Conservation (phyloP, 148 eudicot species). For the Rhododendron henanense region DNA sequence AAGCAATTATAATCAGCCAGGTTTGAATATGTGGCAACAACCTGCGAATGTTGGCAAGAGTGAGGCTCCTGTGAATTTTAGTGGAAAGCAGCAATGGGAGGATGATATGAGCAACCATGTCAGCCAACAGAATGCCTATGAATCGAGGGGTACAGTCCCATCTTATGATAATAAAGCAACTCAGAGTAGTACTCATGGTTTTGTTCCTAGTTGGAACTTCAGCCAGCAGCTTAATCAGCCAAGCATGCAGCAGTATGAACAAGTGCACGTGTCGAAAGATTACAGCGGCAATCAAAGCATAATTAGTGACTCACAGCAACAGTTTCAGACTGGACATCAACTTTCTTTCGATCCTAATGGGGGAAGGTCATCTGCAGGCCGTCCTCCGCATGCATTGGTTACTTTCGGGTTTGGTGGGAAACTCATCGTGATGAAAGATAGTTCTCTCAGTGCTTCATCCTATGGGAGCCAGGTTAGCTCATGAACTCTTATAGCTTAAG, state of each 20-base stretch:
- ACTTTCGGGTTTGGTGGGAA: constrained; percentile 93
- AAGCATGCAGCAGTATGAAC: constrained; percentile 35
- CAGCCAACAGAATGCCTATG: constrained; percentile 24
- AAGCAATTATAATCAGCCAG: constrained; percentile 38
- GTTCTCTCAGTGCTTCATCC: constrained; percentile 31
- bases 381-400: constrained; percentile 80
- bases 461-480: constrained; percentile 62
- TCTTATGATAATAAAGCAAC: constrained; percentile 19
- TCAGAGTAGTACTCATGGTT: constrained; percentile 27
- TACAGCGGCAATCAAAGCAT: constrained; percentile 35
- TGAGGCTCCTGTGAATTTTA: constrained; percentile 19
- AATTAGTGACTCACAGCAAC: constrained; percentile 36
- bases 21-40: constrained; percentile 38
- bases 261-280: constrained; percentile 28
- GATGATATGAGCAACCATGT: constrained; percentile 22
- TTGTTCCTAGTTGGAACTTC: constrained; percentile 39
- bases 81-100: constrained; percentile 28
- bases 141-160: constrained; percentile 25
- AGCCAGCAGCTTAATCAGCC: constrained; percentile 37
- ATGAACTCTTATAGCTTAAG: neutral
- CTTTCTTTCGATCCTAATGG: constrained; percentile 30
- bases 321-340: constrained; percentile 34
- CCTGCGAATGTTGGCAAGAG: constrained; percentile 29
- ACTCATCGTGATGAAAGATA: constrained; percentile 69
- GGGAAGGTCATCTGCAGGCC: constrained; percentile 70